A percentile compares a stretch with the other conserved stretches of the same genome.
Conservation (phyloP, 2,329 filamentous ascomycete genomes). For the Exophiala lecanii-corni region DNA sequence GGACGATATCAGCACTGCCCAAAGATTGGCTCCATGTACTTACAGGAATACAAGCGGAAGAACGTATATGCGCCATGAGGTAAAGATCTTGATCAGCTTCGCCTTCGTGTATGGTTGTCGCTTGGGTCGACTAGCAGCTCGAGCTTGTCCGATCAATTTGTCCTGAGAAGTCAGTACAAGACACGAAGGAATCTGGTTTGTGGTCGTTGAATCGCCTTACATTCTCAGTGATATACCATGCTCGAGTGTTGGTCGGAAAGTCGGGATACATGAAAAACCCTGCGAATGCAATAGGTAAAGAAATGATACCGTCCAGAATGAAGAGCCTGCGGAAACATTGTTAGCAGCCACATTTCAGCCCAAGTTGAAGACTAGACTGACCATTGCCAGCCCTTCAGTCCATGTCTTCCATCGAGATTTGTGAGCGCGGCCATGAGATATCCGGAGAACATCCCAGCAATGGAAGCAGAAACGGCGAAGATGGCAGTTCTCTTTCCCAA, state of each 20-base stretch:
- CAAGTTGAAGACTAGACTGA: background rate
- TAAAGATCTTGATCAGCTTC: background rate
- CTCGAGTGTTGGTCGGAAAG: background rate
- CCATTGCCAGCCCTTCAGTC: slow-evolving; percentile 50
- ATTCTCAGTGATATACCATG: background rate
- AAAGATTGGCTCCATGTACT: background rate
- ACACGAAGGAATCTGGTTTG: background rate
- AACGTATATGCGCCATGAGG: background rate
- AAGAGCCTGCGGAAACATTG: slow-evolving; percentile 42
- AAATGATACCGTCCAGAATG: slow-evolving; percentile 55
- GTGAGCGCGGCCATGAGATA: slow-evolving; percentile 52
- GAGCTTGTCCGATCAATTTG: background rate
- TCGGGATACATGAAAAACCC: background rate
- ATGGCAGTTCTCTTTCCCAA: slow-evolving; percentile 27
- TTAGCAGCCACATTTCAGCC: background rate
- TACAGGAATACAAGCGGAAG: background rate
- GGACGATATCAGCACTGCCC: background rate
- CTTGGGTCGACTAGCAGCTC: background rate
- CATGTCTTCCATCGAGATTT: slow-evolving; percentile 45
- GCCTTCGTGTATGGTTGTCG: background rate
- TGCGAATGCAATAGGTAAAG: slow-evolving; percentile 21
- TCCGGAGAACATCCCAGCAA: slow-evolving; percentile 47
- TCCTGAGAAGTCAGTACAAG: background rate
- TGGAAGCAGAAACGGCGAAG: background rate
- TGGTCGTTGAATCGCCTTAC: background rate